Conservation (phyloP, 1,284 basidiomycete species). For the Agaricales sp. region DNA sequence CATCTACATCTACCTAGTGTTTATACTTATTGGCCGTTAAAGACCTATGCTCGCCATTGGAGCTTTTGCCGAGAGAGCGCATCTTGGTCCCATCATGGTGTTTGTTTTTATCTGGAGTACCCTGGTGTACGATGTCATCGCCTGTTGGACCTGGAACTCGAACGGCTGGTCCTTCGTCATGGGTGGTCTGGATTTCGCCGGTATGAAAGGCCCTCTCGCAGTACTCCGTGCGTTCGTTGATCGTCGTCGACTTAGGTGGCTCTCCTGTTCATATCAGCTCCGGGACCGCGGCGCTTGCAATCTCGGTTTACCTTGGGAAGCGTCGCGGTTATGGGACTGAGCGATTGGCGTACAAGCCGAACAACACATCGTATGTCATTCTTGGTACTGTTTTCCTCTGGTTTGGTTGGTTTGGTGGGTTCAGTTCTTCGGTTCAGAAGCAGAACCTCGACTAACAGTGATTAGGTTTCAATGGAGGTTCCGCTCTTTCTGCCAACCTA, state of each 20-base stretch:
- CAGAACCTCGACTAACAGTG: neutral
- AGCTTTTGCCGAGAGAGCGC: conserved; percentile 86
- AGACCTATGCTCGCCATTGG: conserved; percentile 83
- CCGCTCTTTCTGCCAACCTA: conserved; percentile 78
- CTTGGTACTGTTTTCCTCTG: conserved; percentile 91
- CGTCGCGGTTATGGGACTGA: conserved; percentile 91
- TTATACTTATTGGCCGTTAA: conserved; percentile 2
- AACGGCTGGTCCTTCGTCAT: conserved; percentile 78
- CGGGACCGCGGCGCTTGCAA: conserved; percentile 86
- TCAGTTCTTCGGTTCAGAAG: conserved; percentile 18
- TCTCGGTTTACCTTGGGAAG: conserved; percentile 87
- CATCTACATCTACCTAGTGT: neutral
- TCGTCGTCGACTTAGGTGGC: conserved; percentile 35
- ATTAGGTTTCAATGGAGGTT: conserved; percentile 70
- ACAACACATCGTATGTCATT: conserved; percentile 83
- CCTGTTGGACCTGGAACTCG: conserved; percentile 91
- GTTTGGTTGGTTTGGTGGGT: conserved; percentile 93
- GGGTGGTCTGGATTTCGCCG: conserved; percentile 87
- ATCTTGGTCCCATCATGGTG: conserved; percentile 79
- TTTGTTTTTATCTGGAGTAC: conserved; percentile 93
- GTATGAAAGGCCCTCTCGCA: too few species aligned
- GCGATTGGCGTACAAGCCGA: conserved; percentile 81
- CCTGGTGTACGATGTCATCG: conserved; percentile 88
- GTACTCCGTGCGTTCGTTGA: too few species aligned
- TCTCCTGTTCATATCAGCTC: conserved; percentile 92